Conservation (phyloP, 2,329 filamentous ascomycete genomes). For the Talaromyces amestolkiae region DNA sequence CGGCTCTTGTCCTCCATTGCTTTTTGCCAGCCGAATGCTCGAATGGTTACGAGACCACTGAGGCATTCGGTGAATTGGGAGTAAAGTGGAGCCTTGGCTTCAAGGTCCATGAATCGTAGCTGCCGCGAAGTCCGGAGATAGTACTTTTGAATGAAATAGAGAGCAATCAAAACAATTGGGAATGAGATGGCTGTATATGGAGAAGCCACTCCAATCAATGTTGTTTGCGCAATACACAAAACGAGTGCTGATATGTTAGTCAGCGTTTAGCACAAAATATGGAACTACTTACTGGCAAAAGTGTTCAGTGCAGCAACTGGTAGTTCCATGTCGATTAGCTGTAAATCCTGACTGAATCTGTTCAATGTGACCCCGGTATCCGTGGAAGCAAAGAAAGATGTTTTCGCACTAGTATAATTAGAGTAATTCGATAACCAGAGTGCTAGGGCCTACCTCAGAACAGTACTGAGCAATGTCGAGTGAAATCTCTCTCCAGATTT, state of each 20-base stretch:
- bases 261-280: not conserved
- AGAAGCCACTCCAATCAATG: conserved; percentile 49
- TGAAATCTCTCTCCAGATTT: conserved; percentile 53
- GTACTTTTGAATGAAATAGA: conserved; percentile 56
- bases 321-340: conserved; percentile 46
- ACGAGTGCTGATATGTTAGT: conserved; percentile 23
- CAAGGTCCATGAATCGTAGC: conserved; percentile 59
- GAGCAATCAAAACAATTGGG: conserved; percentile 46
- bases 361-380: conserved; percentile 44
- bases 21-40: conserved; percentile 57
- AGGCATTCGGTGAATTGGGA: conserved; percentile 58
- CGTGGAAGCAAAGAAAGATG: conserved; percentile 44
- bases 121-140: conserved; percentile 62
- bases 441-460: conserved; percentile 39
- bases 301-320: conserved; percentile 42
- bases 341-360: conserved; percentile 46
- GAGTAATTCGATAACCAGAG: not conserved
- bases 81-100: conserved; percentile 60
- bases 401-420: conserved; percentile 33
- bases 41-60: conserved; percentile 55
- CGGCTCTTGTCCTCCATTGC: conserved; percentile 47
- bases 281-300: conserved; percentile 32
- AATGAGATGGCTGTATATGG: conserved; percentile 52
- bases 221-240: conserved; percentile 46
- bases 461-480: conserved; percentile 47